Evolutionary conservation across 176 grass and related monocot genomes (phyloP).

Genomic region (Aegilops tauschii): DNA sequence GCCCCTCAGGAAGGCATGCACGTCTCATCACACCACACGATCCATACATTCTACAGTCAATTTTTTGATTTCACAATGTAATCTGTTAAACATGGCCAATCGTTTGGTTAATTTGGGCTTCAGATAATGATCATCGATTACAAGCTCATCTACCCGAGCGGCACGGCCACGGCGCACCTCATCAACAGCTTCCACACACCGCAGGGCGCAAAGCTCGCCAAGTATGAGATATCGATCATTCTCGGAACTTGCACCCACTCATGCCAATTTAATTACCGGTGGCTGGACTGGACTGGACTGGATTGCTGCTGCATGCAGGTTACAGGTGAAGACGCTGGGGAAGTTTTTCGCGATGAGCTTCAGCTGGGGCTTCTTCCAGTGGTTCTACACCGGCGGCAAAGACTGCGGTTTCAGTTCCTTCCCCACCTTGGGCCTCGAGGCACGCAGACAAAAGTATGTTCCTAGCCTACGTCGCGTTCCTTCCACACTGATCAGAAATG

Average conservation of each 20-base stretch:
- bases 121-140: constrained; percentile 85
- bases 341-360: constrained; percentile 53
- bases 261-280: no score
- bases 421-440: constrained; percentile 60
- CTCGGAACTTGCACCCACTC: neutral
- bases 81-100: neutral
- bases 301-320: constrained; percentile 20
- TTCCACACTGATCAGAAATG: neutral
- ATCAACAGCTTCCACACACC: constrained; percentile 94
- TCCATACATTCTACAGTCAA: neutral
- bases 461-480: no score
- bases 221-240: neutral
- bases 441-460: constrained; percentile 39
- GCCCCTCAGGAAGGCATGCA: constrained; percentile 49
- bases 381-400: constrained; percentile 65
- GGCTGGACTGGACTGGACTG: neutral
- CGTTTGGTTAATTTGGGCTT: neutral
- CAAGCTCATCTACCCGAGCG: constrained; percentile 81
- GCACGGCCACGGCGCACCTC: constrained; percentile 69
- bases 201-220: constrained; percentile 55
- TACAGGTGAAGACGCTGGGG: constrained; percentile 48
- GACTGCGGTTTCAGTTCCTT: constrained; percentile 60
- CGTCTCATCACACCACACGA: neutral
- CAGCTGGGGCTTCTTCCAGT: constrained; percentile 73
- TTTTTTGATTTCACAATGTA: neutral